A percentile compares a stretch with the other conserved stretches of the same genome.
Evolutionary conservation across 2,329 filamentous ascomycete species (phyloP).

Genomic region (Myriosclerotinia curreyana): DNA sequence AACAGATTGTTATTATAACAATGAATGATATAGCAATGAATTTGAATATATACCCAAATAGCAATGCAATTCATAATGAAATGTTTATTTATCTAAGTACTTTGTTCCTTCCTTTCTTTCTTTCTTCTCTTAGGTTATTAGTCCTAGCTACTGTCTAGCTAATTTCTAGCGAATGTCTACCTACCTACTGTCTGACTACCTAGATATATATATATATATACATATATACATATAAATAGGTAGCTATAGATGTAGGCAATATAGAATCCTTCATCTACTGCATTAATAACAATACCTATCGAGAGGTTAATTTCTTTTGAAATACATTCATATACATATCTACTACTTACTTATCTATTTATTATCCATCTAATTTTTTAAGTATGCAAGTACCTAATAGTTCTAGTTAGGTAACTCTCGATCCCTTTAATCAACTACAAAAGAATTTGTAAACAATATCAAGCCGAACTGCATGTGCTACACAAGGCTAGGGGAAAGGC

Average conservation of each 20-base stretch:
- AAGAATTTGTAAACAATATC: too few species aligned
- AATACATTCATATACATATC: too few species aligned
- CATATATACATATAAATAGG: background rate
- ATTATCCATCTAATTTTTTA: too few species aligned
- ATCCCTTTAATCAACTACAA: too few species aligned
- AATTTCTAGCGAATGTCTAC: too few species aligned
- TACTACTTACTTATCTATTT: too few species aligned
- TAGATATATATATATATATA: too few species aligned
- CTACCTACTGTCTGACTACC: background rate
- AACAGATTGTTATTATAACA: constrained; percentile 7
- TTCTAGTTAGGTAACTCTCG: too few species aligned
- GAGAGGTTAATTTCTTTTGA: too few species aligned
- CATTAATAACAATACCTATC: background rate
- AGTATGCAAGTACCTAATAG: too few species aligned
- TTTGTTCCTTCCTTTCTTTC: background rate
- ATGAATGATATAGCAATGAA: background rate
- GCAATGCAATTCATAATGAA: background rate
- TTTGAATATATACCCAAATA: background rate
- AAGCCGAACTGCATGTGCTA: background rate
- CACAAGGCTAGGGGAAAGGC: background rate
- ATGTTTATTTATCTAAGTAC: background rate
- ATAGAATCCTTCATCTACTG: background rate
- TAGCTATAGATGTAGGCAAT: constrained; percentile 2
- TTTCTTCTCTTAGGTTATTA: background rate
- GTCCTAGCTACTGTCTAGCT: background rate